These are phyloP conservation scores for Leccinum disarticulatum DNA, from an alignment of 768 basidiomycete species.

Conservation along the genomic window DNA sequence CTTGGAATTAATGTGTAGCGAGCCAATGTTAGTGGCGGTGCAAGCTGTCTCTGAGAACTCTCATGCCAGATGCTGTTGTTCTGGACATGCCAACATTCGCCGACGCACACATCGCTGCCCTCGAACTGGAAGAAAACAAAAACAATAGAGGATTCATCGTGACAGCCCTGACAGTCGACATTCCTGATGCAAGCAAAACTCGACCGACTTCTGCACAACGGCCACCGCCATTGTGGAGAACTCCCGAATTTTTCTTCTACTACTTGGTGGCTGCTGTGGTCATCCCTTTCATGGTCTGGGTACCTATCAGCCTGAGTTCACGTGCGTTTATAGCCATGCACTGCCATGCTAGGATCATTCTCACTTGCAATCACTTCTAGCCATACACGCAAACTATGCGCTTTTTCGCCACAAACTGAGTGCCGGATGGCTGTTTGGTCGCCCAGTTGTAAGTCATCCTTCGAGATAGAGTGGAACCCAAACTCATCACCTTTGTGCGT, in stretches of 20 bases:
- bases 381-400: constrained; percentile 71
- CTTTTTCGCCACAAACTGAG: constrained; percentile 59
- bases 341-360: not conserved
- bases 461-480: not conserved
- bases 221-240: constrained; percentile 67
- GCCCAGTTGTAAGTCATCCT: constrained; percentile 61
- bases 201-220: constrained; percentile 24
- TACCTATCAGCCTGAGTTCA: constrained; percentile 70
- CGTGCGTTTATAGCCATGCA: constrained; percentile 49
- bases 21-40: constrained; percentile 22
- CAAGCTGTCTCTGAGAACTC: not conserved
- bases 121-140: constrained; percentile 18
- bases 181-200: constrained; percentile 44
- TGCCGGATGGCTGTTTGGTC: constrained; percentile 79
- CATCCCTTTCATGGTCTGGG: constrained; percentile 74
- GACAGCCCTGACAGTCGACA: constrained; percentile 53
- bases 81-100: constrained; percentile 35
- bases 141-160: constrained; percentile 31
- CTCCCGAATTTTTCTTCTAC: constrained; percentile 81
- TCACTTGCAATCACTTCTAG: constrained; percentile 37
- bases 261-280: constrained; percentile 56
- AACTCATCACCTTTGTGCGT: not conserved
- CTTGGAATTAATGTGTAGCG: not conserved
- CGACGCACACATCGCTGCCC: constrained; percentile 3
- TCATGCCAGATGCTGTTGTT: constrained; percentile 21